phyloP scores from a whole-genome alignment of 225 moss, liverwort and hornwort species.

The Rhytidiadelphus loreus region DNA sequence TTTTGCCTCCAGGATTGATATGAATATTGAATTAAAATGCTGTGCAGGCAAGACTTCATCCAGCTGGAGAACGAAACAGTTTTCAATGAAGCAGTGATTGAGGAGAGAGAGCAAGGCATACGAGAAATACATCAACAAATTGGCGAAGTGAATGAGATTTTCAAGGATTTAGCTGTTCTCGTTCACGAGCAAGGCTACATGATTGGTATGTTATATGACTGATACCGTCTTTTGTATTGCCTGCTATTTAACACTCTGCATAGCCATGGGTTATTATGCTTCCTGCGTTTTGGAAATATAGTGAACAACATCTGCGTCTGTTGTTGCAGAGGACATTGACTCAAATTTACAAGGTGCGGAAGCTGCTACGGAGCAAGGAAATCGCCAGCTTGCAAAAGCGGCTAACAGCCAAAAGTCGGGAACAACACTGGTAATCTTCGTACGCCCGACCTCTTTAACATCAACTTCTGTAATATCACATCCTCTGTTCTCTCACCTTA shows the following conservation, averaged over 20 bases:
- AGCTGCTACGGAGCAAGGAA: constrained; percentile 44
- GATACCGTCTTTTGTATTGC: neutral
- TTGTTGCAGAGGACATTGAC: constrained; percentile 48
- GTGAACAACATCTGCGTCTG: neutral
- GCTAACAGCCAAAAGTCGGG: constrained; percentile 41
- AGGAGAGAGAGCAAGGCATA: constrained; percentile 94
- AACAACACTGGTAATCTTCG: constrained; percentile 28
- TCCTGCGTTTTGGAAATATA: neutral
- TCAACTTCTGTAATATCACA: neutral
- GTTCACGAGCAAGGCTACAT: constrained; percentile 57
- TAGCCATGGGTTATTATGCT: neutral
- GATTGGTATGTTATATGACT: constrained; percentile 19
- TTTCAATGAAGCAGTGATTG: constrained; percentile 91
- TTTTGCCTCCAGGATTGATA: neutral
- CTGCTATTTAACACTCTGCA: neutral
- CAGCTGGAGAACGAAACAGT: constrained; percentile 47
- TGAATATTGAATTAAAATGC: neutral
- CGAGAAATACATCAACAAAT: constrained; percentile 94
- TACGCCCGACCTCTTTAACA: neutral
- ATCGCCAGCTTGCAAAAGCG: constrained; percentile 47
- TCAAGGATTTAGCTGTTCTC: constrained; percentile 89
- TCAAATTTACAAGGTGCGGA: constrained; percentile 35
- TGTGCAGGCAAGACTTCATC: constrained; percentile 40
- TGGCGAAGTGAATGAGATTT: constrained; percentile 95
- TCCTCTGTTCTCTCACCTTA: neutral